A percentile compares a stretch with the other conserved stretches of the same genome.
These are phyloP conservation scores for Zarea fungicola DNA, from an alignment of 2,329 filamentous ascomycete species.

Conservation along the genomic window DNA sequence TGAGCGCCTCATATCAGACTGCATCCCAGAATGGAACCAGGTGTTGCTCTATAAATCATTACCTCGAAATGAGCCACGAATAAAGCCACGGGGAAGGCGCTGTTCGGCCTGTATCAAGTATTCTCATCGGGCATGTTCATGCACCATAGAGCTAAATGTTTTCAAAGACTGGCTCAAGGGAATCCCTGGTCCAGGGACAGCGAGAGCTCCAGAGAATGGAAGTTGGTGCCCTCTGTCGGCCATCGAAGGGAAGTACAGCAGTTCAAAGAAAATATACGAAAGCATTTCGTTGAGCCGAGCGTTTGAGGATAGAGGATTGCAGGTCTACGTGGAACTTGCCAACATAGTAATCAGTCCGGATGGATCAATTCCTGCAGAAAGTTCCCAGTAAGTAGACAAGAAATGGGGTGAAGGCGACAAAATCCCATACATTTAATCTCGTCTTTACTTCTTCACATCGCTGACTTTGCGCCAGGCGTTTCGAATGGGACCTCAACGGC, in stretches of 20 bases:
- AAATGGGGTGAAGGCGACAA: too few species aligned
- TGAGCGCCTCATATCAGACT: too few species aligned
- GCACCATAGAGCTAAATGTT: not conserved
- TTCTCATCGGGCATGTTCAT: not conserved
- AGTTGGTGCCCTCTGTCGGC: not conserved
- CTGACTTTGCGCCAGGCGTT: too few species aligned
- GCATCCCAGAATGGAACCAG: not conserved
- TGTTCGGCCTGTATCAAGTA: not conserved
- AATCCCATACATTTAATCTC: too few species aligned
- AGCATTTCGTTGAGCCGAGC: not conserved
- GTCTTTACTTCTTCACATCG: too few species aligned
- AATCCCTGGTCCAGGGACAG: too few species aligned
- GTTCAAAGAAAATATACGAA: not conserved
- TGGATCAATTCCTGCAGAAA: too few species aligned
- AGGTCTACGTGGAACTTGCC: not conserved
- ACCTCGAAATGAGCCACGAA: not conserved
- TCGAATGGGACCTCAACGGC: constrained; percentile 4
- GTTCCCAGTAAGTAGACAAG: too few species aligned
- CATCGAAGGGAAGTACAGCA: not conserved
- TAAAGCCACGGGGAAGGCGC: not conserved
- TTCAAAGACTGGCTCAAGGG: not conserved
- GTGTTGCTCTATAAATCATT: not conserved
- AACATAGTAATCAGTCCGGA: too few species aligned
- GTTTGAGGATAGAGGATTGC: not conserved
- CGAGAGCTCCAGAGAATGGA: too few species aligned